A percentile compares a stretch with the other conserved stretches of the same genome.
phyloP scores from a whole-genome alignment of 805 yeast genomes.

The Pachysolen tannophilus region DNA sequence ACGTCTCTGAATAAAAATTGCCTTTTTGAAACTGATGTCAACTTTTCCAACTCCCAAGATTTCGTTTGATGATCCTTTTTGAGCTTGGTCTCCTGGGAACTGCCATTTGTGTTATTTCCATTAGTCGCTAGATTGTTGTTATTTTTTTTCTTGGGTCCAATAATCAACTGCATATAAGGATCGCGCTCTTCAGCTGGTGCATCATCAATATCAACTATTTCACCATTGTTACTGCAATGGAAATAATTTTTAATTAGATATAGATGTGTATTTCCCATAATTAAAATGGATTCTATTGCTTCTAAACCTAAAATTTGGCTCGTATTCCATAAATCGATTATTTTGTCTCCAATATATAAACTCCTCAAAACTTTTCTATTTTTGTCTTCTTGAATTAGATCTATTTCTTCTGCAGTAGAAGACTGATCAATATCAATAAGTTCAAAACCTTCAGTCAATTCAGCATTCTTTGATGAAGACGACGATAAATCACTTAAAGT shows the following conservation, averaged over 20 bases:
- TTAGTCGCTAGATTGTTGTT: conserved; percentile 11
- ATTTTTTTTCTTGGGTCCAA: conserved; percentile 32
- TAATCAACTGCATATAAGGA: conserved; percentile 56
- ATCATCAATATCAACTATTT: conserved; percentile 57
- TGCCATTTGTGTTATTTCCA: conserved; percentile 17
- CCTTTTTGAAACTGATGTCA: conserved; percentile 63
- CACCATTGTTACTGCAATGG: conserved; percentile 41
- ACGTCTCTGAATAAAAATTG: conserved; percentile 74
- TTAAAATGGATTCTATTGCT: conserved; percentile 66
- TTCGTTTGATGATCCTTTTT: conserved; percentile 36
- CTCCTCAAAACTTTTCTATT: conserved; percentile 69
- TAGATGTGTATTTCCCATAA: conserved; percentile 55
- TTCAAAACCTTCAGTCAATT: conserved; percentile 27
- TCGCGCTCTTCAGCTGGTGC: conserved; percentile 59
- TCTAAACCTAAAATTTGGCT: conserved; percentile 72
- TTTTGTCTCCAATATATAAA: conserved; percentile 61
- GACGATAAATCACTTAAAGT: conserved; percentile 2
- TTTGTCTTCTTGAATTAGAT: conserved; percentile 45
- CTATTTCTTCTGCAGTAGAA: too few relatives aligned
- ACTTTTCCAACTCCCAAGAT: conserved; percentile 51
- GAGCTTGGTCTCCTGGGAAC: too few relatives aligned
- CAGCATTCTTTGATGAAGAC: conserved; percentile 4
- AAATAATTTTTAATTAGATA: conserved; percentile 69
- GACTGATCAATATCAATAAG: conserved; percentile 33
- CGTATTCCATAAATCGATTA: conserved; percentile 67